These are phyloP conservation scores for Melanogaster broomeanus DNA, from an alignment of 768 basidiomycete species.

Conservation along the genomic window DNA sequence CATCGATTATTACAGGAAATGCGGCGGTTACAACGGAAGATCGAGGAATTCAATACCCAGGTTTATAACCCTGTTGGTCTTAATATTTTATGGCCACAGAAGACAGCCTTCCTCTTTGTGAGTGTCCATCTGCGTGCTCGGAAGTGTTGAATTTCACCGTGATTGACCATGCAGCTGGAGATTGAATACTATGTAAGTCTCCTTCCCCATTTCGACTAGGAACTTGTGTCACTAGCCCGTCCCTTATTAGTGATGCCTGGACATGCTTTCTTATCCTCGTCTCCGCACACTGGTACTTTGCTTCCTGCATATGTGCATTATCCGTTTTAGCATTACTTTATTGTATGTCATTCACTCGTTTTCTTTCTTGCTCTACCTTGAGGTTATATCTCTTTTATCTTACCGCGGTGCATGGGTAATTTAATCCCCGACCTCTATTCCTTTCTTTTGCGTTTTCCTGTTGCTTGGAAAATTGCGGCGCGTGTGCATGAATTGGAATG, in stretches of 20 bases:
- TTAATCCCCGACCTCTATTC: not conserved
- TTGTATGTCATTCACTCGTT: not conserved
- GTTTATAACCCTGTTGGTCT: constrained; percentile 86
- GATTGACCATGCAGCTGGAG: constrained; percentile 67
- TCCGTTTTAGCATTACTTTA: not conserved
- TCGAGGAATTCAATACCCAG: constrained; percentile 69
- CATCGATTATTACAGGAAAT: constrained; percentile 62
- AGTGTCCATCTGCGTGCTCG: constrained; percentile 37
- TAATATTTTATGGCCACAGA: constrained; percentile 82
- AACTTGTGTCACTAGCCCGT: not conserved
- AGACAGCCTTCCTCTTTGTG: constrained; percentile 90
- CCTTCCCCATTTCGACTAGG: not conserved
- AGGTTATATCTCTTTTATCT: not conserved
- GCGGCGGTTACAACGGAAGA: constrained; percentile 56
- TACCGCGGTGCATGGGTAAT: not conserved
- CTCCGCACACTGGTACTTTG: constrained; percentile 13
- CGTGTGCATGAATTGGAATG: not conserved
- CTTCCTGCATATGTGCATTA: not conserved
- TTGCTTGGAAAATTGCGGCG: not conserved
- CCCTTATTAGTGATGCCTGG: constrained; percentile 9
- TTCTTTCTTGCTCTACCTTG: not conserved
- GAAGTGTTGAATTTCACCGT: not conserved
- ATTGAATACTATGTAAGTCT: constrained; percentile 88
- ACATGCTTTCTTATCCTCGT: not conserved
- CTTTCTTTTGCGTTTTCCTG: not conserved